Evolutionary conservation across 305 asterid species (phyloP).

Genomic region (Fraxinus sp.): DNA sequence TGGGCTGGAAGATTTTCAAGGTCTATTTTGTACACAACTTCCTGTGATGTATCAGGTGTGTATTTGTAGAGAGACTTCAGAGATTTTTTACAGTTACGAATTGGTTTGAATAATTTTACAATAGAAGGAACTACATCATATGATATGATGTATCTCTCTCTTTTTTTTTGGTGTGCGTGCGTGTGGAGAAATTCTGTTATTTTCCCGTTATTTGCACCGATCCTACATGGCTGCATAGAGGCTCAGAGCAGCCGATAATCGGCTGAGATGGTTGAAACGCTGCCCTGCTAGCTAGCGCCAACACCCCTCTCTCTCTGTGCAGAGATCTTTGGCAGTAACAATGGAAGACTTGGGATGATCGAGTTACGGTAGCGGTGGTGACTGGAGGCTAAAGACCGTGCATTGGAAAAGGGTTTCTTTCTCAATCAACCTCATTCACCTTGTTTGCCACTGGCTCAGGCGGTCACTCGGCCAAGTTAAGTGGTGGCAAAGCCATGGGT

Average conservation of each 20-base stretch:
- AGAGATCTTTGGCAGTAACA: not conserved
- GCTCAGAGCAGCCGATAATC: not conserved
- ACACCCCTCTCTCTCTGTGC: not conserved
- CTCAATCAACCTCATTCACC: slow-evolving; percentile 22
- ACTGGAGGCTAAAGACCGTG: slow-evolving; percentile 29
- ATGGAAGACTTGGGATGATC: slow-evolving; percentile 32
- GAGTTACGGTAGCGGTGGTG: slow-evolving; percentile 28
- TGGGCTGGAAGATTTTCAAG: slow-evolving; percentile 5
- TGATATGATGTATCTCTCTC: not conserved
- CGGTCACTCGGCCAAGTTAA: not conserved
- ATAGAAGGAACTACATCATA: not conserved
- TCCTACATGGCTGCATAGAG: not conserved
- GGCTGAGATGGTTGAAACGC: not conserved
- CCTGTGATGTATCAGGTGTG: slow-evolving; percentile 2
- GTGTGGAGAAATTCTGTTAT: not conserved
- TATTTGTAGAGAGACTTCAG: not conserved
- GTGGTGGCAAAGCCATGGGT: too few species aligned
- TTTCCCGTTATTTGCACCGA: not conserved
- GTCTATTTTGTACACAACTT: slow-evolving; percentile 26
- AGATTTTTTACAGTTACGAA: not conserved
- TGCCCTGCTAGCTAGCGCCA: not conserved
- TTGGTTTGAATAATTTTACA: not conserved
- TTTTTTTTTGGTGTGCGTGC: not conserved
- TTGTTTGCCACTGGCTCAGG: slow-evolving; percentile 19
- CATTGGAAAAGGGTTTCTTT: slow-evolving; percentile 25